Percentiles rank a stretch among this genome's conserved stretches.
Conservation (phyloP, 2,329 filamentous ascomycete genomes). For the Ambrosiella xylebori region DNA sequence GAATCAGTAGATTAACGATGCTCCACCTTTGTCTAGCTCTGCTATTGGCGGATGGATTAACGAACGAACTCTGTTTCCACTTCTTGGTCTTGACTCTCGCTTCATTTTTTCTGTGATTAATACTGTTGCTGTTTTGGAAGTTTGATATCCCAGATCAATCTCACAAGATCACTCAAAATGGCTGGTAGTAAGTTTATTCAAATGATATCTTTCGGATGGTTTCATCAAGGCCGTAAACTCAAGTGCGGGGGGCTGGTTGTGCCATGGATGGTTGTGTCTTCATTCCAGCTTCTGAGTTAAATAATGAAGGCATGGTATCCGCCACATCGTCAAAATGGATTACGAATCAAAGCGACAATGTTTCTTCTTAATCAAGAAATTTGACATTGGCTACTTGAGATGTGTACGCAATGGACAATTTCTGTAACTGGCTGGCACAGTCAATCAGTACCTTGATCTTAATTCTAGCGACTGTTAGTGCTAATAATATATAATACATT, state of each 20-base stretch:
- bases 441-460: no score
- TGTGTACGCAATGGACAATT: no score
- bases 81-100: background rate
- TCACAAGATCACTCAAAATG: constrained; percentile 18
- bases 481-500: background rate
- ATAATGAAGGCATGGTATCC: background rate
- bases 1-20: background rate
- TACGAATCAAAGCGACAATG: no score
- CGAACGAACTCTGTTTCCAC: background rate
- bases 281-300: no score
- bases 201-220: constrained; percentile 8
- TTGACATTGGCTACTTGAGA: no score
- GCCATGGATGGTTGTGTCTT: background rate
- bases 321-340: background rate
- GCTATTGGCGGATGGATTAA: background rate
- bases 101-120: background rate
- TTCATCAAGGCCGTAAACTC: background rate
- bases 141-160: background rate
- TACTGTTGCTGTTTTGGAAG: background rate
- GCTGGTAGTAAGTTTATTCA: constrained; percentile 18
- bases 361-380: no score
- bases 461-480: no score
- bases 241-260: background rate
- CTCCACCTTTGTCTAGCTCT: background rate
- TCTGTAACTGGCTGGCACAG: no score